These are phyloP conservation scores for Spiromastix sp. DNA, from an alignment of 2,329 filamentous ascomycete genomes.

Conservation along the genomic window DNA sequence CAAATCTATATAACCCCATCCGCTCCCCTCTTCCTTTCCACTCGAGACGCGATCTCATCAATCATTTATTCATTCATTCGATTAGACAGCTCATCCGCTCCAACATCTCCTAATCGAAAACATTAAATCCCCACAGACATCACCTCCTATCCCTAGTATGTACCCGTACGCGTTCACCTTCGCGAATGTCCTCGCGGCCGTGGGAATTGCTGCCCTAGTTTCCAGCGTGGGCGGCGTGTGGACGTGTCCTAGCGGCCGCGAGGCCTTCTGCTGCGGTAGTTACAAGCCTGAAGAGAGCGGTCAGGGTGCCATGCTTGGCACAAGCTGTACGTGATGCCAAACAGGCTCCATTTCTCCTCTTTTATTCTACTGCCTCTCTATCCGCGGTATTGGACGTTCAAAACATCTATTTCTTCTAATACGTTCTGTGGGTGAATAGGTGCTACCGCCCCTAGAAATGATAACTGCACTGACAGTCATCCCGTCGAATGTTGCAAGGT, in stretches of 20 bases:
- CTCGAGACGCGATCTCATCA: too few relatives aligned
- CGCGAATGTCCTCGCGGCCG: not conserved
- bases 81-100: too few relatives aligned
- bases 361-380: not conserved
- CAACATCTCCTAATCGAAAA: too few relatives aligned
- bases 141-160: too few relatives aligned
- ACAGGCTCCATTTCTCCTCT: not conserved
- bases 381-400: not conserved
- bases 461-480: constrained; percentile 5
- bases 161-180: not conserved
- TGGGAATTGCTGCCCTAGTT: not conserved
- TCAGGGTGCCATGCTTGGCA: too few relatives aligned
- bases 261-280: constrained; percentile 9
- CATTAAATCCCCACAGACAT: too few relatives aligned
- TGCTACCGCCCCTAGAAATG: constrained; percentile 6
- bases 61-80: too few relatives aligned
- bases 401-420: too few relatives aligned
- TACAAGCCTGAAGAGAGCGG: constrained; percentile 2
- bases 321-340: not conserved
- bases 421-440: constrained; percentile 1
- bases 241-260: constrained; percentile 12
- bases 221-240: constrained; percentile 7
- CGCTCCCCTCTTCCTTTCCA: too few relatives aligned
- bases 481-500: constrained; percentile 10
- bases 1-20: too few relatives aligned